A percentile compares a stretch with the other conserved stretches of the same genome.
Conservation (phyloP, 2,329 filamentous ascomycete species). For the Fusarium floridanum region DNA sequence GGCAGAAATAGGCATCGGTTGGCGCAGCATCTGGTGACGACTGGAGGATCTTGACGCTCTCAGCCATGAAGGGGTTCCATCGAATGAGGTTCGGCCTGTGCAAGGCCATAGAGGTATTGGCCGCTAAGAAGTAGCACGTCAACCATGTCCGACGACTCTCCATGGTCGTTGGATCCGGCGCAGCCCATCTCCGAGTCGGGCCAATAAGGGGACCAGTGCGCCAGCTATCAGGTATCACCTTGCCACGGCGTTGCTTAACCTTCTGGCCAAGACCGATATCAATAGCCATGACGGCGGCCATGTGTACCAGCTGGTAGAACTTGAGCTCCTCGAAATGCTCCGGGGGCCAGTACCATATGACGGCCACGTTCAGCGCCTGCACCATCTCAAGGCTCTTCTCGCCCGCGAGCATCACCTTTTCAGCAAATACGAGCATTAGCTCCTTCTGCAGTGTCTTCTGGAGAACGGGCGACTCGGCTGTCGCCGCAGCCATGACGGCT, state of each 20-base stretch:
- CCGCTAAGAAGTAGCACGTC: slow-evolving; percentile 69
- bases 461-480: slow-evolving; percentile 66
- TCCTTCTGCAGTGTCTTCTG: slow-evolving; percentile 76
- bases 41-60: slow-evolving; percentile 69
- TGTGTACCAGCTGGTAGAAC: slow-evolving; percentile 88
- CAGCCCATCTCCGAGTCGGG: slow-evolving; percentile 53
- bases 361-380: slow-evolving; percentile 79
- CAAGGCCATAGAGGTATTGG: slow-evolving; percentile 72
- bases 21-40: slow-evolving; percentile 67
- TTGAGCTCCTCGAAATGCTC: slow-evolving; percentile 88
- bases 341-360: slow-evolving; percentile 89
- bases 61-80: slow-evolving; percentile 71
- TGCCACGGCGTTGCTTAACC: slow-evolving; percentile 34
- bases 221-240: slow-evolving; percentile 49
- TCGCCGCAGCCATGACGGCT: slow-evolving; percentile 76
- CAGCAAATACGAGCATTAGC: slow-evolving; percentile 78
- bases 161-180: slow-evolving; percentile 65
- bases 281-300: slow-evolving; percentile 84
- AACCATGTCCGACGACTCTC: slow-evolving; percentile 71
- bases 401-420: slow-evolving; percentile 79
- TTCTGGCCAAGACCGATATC: slow-evolving; percentile 80
- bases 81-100: slow-evolving; percentile 71
- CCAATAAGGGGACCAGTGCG: slow-evolving; percentile 52
- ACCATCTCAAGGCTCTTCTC: slow-evolving; percentile 87
- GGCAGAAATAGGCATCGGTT: slow-evolving; percentile 69